phyloP scores from a whole-genome alignment of 2,329 filamentous ascomycete genomes.

The Penicillium sp. region DNA sequence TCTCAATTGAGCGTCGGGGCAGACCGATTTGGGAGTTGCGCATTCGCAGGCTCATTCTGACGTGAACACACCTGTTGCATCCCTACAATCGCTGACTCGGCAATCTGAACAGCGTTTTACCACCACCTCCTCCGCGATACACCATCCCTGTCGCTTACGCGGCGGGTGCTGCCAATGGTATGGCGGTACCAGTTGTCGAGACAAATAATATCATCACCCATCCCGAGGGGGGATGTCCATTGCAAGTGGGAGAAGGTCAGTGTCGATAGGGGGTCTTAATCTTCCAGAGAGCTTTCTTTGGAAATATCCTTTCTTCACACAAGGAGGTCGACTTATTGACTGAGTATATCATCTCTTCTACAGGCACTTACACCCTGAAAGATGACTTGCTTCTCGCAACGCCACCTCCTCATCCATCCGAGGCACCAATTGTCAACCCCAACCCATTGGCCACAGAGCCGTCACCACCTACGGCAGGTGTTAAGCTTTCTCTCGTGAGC shows the following conservation, averaged over 20 bases:
- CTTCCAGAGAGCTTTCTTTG: too few species aligned
- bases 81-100: slow-evolving; percentile 13
- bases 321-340: slow-evolving; percentile 12
- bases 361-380: slow-evolving; percentile 82
- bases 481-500: slow-evolving; percentile 72
- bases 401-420: slow-evolving; percentile 90
- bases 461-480: slow-evolving; percentile 75
- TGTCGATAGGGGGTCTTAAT: neutral
- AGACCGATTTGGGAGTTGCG: too few species aligned
- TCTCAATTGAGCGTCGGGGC: neutral
- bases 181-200: slow-evolving; percentile 73
- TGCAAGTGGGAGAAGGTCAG: slow-evolving; percentile 87
- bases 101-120: slow-evolving; percentile 59
- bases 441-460: slow-evolving; percentile 86
- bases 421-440: slow-evolving; percentile 76
- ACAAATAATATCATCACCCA: slow-evolving; percentile 84
- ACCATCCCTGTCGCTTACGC: slow-evolving; percentile 67
- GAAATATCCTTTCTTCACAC: too few species aligned
- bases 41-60: neutral
- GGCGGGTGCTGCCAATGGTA: slow-evolving; percentile 62
- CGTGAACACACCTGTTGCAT: neutral
- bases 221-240: slow-evolving; percentile 77
- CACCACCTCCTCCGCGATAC: slow-evolving; percentile 79
- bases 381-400: slow-evolving; percentile 91
- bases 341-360: slow-evolving; percentile 10